These are phyloP conservation scores for Alternaria sp. DNA, from an alignment of 2,329 filamentous ascomycete genomes.

Conservation along the genomic window DNA sequence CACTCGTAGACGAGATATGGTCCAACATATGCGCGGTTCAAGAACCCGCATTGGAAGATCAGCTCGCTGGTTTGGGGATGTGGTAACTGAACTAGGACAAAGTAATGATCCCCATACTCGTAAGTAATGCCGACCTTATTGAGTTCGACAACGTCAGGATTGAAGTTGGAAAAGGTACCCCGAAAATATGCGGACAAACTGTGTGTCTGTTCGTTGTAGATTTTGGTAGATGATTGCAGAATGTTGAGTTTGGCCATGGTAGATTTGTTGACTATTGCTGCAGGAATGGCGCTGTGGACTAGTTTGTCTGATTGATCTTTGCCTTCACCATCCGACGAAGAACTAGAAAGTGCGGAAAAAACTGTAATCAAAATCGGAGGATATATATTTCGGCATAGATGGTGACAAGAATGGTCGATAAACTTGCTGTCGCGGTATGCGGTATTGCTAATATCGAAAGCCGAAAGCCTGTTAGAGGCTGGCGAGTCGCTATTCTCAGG, in stretches of 20 bases:
- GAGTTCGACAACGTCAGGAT: constrained; percentile 4
- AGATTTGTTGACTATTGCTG: neutral
- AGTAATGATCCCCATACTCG: constrained; percentile 3
- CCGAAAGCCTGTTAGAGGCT: neutral
- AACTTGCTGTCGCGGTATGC: neutral
- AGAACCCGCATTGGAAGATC: neutral
- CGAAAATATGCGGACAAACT: neutral
- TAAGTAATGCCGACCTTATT: constrained; percentile 14
- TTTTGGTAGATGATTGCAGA: neutral
- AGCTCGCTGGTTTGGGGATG: neutral
- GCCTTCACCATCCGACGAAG: neutral
- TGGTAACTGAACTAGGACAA: neutral
- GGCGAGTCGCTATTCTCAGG: neutral
- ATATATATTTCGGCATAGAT: neutral
- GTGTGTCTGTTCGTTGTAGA: neutral
- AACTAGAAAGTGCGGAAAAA: neutral
- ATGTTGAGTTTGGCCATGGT: neutral
- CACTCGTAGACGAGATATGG: constrained; percentile 6
- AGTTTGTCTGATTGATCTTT: neutral
- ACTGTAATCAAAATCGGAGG: neutral
- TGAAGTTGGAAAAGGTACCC: neutral
- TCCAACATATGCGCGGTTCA: neutral
- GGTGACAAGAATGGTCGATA: neutral
- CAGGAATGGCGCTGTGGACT: neutral
- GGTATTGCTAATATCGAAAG: neutral